Conservation (phyloP, 495 filamentous ascomycete genomes). For the Penicillium robsamsonii region DNA sequence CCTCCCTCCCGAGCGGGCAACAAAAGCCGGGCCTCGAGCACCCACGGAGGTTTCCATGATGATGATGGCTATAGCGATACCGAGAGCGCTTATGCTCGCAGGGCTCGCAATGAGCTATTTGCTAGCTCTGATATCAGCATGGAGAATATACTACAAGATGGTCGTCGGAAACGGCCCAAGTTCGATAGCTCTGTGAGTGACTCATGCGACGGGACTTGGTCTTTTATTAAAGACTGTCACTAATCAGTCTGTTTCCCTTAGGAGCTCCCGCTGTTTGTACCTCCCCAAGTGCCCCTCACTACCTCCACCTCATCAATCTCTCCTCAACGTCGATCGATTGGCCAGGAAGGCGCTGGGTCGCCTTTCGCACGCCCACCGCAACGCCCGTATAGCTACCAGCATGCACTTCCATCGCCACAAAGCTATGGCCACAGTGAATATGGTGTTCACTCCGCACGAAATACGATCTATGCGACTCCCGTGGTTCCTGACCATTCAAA, state of each 20-base stretch:
- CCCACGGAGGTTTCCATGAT: slow-evolving; percentile 61
- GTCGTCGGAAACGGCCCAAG: slow-evolving; percentile 90
- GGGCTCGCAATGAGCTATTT: slow-evolving; percentile 71
- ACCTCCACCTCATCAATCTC: slow-evolving; percentile 90
- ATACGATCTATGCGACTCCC: slow-evolving; percentile 49
- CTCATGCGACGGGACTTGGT: neutral
- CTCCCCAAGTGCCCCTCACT: slow-evolving; percentile 84
- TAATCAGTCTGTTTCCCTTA: slow-evolving; percentile 38
- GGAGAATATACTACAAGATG: slow-evolving; percentile 96
- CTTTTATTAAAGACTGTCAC: slow-evolving; percentile 9
- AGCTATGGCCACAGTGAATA: slow-evolving; percentile 62
- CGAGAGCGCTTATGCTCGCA: slow-evolving; percentile 72
- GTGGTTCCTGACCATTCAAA: slow-evolving; percentile 60
- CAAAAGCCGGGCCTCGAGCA: slow-evolving; percentile 68
- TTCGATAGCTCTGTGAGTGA: slow-evolving; percentile 92
- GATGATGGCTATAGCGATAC: slow-evolving; percentile 79
- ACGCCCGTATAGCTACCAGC: slow-evolving; percentile 68
- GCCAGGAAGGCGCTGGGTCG: slow-evolving; percentile 57
- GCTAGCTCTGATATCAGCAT: slow-evolving; percentile 96
- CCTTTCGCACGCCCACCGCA: slow-evolving; percentile 71
- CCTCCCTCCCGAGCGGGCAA: slow-evolving; percentile 58
- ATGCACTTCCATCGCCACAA: slow-evolving; percentile 74
- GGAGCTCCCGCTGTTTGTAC: slow-evolving; percentile 94
- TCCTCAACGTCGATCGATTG: slow-evolving; percentile 72
- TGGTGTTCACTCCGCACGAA: slow-evolving; percentile 37